Base-by-base conservation (phyloP, 1,284 basidiomycete species). In the Cryptococcus sp. region DNA sequence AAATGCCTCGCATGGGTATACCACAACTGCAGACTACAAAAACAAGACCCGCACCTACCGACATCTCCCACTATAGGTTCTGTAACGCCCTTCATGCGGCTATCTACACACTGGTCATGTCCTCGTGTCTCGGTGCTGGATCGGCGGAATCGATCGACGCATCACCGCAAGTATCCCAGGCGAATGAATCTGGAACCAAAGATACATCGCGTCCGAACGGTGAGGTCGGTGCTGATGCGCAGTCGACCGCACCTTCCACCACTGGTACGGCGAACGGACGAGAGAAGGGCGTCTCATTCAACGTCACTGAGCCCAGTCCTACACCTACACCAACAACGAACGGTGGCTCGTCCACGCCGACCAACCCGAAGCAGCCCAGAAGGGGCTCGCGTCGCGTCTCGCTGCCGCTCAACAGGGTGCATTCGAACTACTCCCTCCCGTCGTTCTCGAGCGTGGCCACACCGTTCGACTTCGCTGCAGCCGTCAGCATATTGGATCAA, bases 1-100 rank as follows among this genome's bases (percentile, higher is more conserved):
- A 94, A 77, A 84, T 93, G 68, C 85, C 87, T 1, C 65, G 73
- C 46, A 51, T 42, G 1, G 27, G 53, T 10, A 49, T 47, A 5
- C 45, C 56, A 5, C 44, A 40, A 8, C 25, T 20, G 11, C n/a
- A 20, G 13, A 25, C 45, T 4, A 16, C 31, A 40, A 61, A 66
- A 27, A 42, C 25, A 3, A 23, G 23, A 13, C 59, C 61, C 4
- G 53, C 66, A 50, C 61, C 64, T 17, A 52, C 54, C 44, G 68
- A 76, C 61, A 49, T 63, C 31, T 55, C 66, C 54, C 64, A 62
- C 7, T 65, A 70, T 44, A 84, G 88, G 51, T 89, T 93, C 67
- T 82, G 92, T 42, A 85, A 91, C 65, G 88, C 89, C 20, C 78
- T 89, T 1, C 86, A 92, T 69, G 89, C 89, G 1, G 88, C 90